A percentile compares a stretch with the other conserved stretches of the same genome.
phyloP scores from a whole-genome alignment of 1,284 basidiomycete genomes.

The Cerrena zonata region DNA sequence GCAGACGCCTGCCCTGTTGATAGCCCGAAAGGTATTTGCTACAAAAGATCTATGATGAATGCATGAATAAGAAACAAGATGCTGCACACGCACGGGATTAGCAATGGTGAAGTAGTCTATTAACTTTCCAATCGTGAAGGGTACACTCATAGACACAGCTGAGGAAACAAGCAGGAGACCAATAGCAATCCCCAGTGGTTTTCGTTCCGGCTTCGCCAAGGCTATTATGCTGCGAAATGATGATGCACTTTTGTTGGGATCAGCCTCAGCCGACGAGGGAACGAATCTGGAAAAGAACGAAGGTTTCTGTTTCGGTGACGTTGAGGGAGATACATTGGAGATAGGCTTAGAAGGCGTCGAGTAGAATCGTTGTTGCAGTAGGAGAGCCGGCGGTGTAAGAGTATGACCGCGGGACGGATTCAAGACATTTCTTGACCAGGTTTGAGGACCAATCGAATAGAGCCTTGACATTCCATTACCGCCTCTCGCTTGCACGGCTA shows the following conservation, averaged over 20 bases:
- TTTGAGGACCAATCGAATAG: not conserved
- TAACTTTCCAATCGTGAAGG: constrained; percentile 83
- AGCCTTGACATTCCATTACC: not conserved
- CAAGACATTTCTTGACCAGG: not conserved
- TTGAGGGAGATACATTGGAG: not conserved
- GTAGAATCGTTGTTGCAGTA: constrained; percentile 2
- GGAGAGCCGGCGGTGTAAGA: not conserved
- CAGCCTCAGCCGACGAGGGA: constrained; percentile 26
- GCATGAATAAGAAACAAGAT: not conserved
- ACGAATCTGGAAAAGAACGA: constrained; percentile 38
- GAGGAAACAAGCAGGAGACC: constrained; percentile 65
- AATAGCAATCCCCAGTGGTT: constrained; percentile 66
- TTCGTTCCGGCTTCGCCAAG: constrained; percentile 75
- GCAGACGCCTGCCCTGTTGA: constrained; percentile 78
- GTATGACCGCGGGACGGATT: not conserved
- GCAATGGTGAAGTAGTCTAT: constrained; percentile 84
- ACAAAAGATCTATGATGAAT: constrained; percentile 2
- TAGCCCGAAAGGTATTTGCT: constrained; percentile 75
- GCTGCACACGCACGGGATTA: constrained; percentile 56
- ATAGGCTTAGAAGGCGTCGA: not conserved
- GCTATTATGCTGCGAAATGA: constrained; percentile 71
- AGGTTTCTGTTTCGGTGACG: constrained; percentile 15
- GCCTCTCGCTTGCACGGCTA: not conserved
- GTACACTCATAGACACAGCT: constrained; percentile 83
- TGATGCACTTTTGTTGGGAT: constrained; percentile 39